Base-by-base conservation (phyloP, 129 eudicot species). In the Flaveria brownii region DNA sequence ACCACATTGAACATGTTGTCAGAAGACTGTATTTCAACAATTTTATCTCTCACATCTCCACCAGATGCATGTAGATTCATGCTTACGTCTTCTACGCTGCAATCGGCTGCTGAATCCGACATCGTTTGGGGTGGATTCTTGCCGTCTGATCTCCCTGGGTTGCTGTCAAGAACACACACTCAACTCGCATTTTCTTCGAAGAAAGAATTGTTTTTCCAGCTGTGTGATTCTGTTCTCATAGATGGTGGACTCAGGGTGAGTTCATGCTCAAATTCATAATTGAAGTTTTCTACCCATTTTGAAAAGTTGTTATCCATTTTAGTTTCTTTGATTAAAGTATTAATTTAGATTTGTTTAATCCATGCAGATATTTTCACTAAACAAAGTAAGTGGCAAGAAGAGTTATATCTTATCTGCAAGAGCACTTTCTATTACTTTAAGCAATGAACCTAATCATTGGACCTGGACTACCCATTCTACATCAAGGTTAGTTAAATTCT, bases 171-270 rank as follows among this genome's bases (percentile, higher is more conserved):
- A 79, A 68, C 93, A 45, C 78, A 72, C 36, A n/a, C 82, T 55
- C 87, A 83, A 2, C 65, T 85, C 23, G 13, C 61, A 10, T 80
- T 80, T 68, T 81, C 84, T 12, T 88, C 96, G 0, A 86, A 57
- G 73, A 90, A 84, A 76, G 86, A 84, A 2, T 52, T 88, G 33
- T 90, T 77, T 79, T 72, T 74, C 15, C 33, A 16, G 52, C 82
- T 90, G 20, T 90, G 88, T 70, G 68, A 85, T 42, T 77, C 88
- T 33, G 39, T 88, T 61, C 83, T 85, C 71, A 68, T 90, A 10
- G 96, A 90, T 78, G 91, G 81, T 18, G 96, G 96, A 8, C 70
- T 42, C 12, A 84, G 85, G 84, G 96, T 89, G 43, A 60, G 81
- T 74, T 52, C 16, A 18, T 43, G 50, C 15, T 18, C 45, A 69